Evolutionary conservation across 352 stramenopile species (phyloP).

Genomic region (Phytophthora macrochlamydospora): DNA sequence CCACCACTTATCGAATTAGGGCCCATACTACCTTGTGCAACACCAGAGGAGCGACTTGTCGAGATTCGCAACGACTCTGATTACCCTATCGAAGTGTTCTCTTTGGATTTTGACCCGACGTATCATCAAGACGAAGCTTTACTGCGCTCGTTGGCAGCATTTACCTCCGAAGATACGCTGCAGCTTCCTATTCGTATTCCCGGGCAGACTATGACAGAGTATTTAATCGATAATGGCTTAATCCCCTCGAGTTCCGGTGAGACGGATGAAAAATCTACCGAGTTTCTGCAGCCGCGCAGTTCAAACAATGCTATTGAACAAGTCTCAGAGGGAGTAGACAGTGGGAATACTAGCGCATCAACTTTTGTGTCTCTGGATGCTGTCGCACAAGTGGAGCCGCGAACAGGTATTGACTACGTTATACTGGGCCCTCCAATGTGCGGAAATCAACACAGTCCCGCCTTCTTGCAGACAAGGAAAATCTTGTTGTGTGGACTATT

Average conservation of each 20-base stretch:
- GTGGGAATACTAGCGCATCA: constrained; percentile 1
- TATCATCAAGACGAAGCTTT: constrained; percentile 90
- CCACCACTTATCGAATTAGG: constrained; percentile 85
- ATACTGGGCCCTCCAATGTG: constrained; percentile 77
- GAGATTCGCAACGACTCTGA: constrained; percentile 90
- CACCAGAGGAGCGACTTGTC: constrained; percentile 51
- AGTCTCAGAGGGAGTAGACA: constrained; percentile 7
- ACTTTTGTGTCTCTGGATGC: background rate
- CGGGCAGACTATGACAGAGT: constrained; percentile 65
- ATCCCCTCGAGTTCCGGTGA: constrained; percentile 25
- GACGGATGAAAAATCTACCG: background rate
- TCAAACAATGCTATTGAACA: background rate
- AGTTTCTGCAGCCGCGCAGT: constrained; percentile 3
- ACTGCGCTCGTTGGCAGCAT: constrained; percentile 61
- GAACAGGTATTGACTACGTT: constrained; percentile 78
- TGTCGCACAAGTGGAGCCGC: constrained; percentile 15
- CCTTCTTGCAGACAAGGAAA: constrained; percentile 78
- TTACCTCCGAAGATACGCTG: constrained; percentile 67
- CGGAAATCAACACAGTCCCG: constrained; percentile 80
- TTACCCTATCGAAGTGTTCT: constrained; percentile 92
- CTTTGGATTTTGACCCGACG: constrained; percentile 84
- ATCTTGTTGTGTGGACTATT: constrained; percentile 69
- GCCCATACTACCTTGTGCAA: constrained; percentile 83
- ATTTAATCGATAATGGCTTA: constrained; percentile 56
- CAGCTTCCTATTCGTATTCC: constrained; percentile 73